Conservation (phyloP, 2,329 filamentous ascomycete species). For the Xylariaceae sp. region DNA sequence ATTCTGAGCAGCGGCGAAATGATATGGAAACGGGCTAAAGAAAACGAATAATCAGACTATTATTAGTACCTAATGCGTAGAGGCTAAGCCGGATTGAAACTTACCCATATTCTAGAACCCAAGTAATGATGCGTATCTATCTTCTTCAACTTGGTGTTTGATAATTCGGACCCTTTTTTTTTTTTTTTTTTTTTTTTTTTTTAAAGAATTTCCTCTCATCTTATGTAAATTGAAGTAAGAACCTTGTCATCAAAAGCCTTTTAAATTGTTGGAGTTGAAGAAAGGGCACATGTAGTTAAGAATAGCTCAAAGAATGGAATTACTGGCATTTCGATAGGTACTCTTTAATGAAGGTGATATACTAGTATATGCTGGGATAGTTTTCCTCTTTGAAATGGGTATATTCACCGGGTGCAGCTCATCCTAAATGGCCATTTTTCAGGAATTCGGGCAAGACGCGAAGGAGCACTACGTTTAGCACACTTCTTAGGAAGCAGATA, state of each 20-base stretch:
- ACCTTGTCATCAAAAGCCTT: background rate
- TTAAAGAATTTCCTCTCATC: slow-evolving; percentile 7
- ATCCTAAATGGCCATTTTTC: background rate
- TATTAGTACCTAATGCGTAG: background rate
- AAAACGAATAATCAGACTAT: background rate
- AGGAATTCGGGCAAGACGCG: background rate
- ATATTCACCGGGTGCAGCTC: background rate
- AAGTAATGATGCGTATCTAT: slow-evolving; percentile 7
- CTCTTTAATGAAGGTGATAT: background rate
- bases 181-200: background rate
- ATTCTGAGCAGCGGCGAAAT: background rate
- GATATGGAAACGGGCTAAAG: slow-evolving; percentile 4
- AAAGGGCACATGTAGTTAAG: background rate
- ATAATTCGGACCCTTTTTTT: background rate
- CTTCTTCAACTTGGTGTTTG: background rate
- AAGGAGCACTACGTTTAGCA: background rate
- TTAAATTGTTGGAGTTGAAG: background rate
- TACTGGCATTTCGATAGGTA: background rate
- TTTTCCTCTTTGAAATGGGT: background rate
- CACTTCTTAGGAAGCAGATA: no score
- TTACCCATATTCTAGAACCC: slow-evolving; percentile 12
- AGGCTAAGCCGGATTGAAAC: background rate
- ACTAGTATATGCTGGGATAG: background rate
- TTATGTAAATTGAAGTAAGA: background rate
- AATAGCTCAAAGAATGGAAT: background rate